A percentile compares a stretch with the other conserved stretches of the same genome.
Conservation (phyloP, 179 eudicot genomes). For the Camellia oleifera region DNA sequence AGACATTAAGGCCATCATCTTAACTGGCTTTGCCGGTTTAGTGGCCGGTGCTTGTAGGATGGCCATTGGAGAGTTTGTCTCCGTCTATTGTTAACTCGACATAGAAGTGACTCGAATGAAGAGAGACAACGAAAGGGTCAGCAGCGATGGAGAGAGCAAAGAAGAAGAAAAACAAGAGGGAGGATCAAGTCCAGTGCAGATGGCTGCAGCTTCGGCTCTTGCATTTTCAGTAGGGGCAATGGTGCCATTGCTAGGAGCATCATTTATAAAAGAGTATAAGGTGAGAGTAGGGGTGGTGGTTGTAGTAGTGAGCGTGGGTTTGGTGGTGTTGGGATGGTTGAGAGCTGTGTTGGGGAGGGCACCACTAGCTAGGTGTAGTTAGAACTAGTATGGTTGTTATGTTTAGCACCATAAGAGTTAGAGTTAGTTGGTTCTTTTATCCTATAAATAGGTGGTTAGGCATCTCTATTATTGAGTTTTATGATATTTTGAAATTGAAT, state of each 20-base stretch:
- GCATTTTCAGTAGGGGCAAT: constrained; percentile 12
- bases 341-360: constrained; percentile 19
- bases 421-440: no score
- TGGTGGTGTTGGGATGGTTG: constrained; percentile 25
- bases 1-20: no score
- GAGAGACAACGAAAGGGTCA: constrained; percentile 13
- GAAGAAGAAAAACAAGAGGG: constrained; percentile 11
- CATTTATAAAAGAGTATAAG: constrained; percentile 18
- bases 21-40: no score
- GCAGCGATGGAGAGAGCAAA: no score
- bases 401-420: no score
- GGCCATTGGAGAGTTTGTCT: no score
- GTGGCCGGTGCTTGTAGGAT: no score
- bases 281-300: constrained; percentile 18
- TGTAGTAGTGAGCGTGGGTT: constrained; percentile 22
- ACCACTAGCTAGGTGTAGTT: neutral
- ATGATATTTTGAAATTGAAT: no score
- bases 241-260: constrained; percentile 16
- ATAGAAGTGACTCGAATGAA: neutral
- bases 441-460: no score
- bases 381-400: no score
- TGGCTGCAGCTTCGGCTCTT: constrained; percentile 26
- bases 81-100: no score
- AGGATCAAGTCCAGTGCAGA: constrained; percentile 21
- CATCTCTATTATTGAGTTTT: no score